Base-by-base conservation (phyloP, 306 rosid genomes). In the Trifolium dubium region DNA sequence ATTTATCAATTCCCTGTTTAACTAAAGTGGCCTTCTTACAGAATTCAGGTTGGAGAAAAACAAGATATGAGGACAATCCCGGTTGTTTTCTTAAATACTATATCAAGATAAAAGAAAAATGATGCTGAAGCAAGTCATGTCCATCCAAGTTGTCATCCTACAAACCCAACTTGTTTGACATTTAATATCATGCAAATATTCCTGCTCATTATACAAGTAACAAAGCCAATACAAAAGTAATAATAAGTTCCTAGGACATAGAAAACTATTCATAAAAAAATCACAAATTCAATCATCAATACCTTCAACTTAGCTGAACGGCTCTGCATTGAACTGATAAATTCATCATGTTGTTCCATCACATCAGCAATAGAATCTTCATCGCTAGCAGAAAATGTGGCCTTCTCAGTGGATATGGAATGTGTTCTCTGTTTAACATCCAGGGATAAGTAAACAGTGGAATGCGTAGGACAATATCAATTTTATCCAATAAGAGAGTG, bases 281-380 rank as follows among this genome's bases (percentile, higher is more conserved):
- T 34, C 39, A 70, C 40, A 69, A 60, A 68, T 64, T 53, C 73
- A 67, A 46, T 49, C 56, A 66, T 55, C 64, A 69, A 82, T 80
- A 94, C 99, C 92, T 94, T 92, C 81, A 94, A 81, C 89, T 94
- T 94, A 69, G 93, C 76, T 60, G 92, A 87, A 76, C 99, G 99
- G 58, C 89, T 89, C 62, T 92, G 96, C 98, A 92, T 89, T 71
- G 96, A 86, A 78, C 83, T 88, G 81, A 92, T 83, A 79, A 94
- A 94, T 56, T 87, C 96, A 53, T 88, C 84, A 49, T 94, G 99
- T 34, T 83, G 94, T 75, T 92, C 92, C 87, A 94, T 83, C 75
- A 94, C 72, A 85, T 87, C 89, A 37, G 89, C 89, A 67, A 94
- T 87, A 34, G 84, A 86, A 86, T 90, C 98, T 80, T 89, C 99